Base-by-base conservation (phyloP, 306 rosid species). In the Vachellia pachyceras region DNA sequence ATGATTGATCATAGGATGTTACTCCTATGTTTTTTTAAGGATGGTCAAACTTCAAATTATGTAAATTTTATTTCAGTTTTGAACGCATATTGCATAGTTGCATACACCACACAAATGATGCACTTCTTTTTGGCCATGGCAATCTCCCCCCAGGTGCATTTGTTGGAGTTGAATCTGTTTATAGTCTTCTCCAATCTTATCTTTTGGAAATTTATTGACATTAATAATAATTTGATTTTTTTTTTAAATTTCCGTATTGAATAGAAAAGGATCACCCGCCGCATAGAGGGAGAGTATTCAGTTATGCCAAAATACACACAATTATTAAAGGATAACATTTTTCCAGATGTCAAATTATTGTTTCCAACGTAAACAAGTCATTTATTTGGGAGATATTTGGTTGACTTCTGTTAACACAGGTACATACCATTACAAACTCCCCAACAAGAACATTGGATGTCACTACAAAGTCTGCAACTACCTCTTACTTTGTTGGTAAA, bases 401-500 rank as follows among this genome's bases (percentile, higher is more conserved):
- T 75, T 74, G 70, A 68, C 76, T 75, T 65, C 0, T 66, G 33
- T 67, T 15, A 37, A 0, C 44, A 0, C 44, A 57, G 18, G 63
- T 13, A 22, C 9, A 18, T 73, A 84, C 69, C 41, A 49, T 64
- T 50, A 41, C 76, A 66, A 69, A 81, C 67, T 45, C 70, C 11
- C 20, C 69, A 61, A 50, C 69, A 33, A 10, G 75, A 75, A 20
- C 20, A 42, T 64, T 71, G 65, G 68, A 54, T 79, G 29, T 75
- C 77, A 25, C 61, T 54, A 4, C 22, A 54, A 29, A n/a, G 12
- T 8, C 58, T 64, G 68, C 79, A 76, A 76, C 86, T 54, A 65
- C 84, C 66, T 25, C 66, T 60, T 60, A 25, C 55, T 46, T 52
- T 55, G 69, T 57, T 40, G 82, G 86, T 71, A 6, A 86, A 84